Percentiles rank a stretch among this genome's conserved stretches.
Conservation (phyloP, 2,329 filamentous ascomycete genomes). For the Scedosporium boydii region DNA sequence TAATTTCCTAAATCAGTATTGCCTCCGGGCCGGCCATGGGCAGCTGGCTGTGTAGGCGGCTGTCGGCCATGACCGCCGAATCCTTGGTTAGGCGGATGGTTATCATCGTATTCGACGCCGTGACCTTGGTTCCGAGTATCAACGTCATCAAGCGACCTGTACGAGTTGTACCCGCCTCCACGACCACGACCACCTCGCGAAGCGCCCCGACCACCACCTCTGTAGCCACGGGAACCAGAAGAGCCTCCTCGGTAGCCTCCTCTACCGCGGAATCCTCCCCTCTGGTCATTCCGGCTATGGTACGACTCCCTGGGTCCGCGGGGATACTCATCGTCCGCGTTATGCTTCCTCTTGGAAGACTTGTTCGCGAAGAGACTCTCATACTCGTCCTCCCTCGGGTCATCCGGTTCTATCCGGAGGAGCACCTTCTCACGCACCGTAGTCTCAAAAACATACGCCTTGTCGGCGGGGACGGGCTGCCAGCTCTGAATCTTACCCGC, state of each 20-base stretch:
- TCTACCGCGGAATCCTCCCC: slow-evolving; percentile 24
- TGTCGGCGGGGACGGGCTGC: slow-evolving; percentile 63
- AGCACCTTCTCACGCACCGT: slow-evolving; percentile 80
- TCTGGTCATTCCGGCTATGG: slow-evolving; percentile 18
- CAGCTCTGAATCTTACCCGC: slow-evolving; percentile 75
- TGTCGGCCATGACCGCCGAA: slow-evolving; percentile 10
- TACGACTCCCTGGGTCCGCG: slow-evolving; percentile 1
- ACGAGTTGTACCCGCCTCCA: slow-evolving; percentile 37
- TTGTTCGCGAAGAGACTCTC: slow-evolving; percentile 54
- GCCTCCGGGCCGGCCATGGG: slow-evolving; percentile 14
- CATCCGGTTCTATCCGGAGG: slow-evolving; percentile 68
- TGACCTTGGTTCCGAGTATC: slow-evolving; percentile 35
- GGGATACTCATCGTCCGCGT: slow-evolving; percentile 27
- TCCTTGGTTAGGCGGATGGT: slow-evolving; percentile 10
- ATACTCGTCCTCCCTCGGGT: slow-evolving; percentile 50
- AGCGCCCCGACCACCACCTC: slow-evolving; percentile 30
- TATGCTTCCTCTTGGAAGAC: slow-evolving; percentile 52
- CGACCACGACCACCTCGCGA: slow-evolving; percentile 34
- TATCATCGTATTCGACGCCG: slow-evolving; percentile 38
- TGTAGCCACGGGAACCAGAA: slow-evolving; percentile 25
- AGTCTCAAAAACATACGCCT: slow-evolving; percentile 69
- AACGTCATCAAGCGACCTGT: slow-evolving; percentile 61
- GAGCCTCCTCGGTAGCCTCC: slow-evolving; percentile 26
- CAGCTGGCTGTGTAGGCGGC: slow-evolving; percentile 12
- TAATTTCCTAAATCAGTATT: slow-evolving; percentile 29